Base-by-base conservation (phyloP, 2,329 filamentous ascomycete genomes). In the Xylariales sp. region DNA sequence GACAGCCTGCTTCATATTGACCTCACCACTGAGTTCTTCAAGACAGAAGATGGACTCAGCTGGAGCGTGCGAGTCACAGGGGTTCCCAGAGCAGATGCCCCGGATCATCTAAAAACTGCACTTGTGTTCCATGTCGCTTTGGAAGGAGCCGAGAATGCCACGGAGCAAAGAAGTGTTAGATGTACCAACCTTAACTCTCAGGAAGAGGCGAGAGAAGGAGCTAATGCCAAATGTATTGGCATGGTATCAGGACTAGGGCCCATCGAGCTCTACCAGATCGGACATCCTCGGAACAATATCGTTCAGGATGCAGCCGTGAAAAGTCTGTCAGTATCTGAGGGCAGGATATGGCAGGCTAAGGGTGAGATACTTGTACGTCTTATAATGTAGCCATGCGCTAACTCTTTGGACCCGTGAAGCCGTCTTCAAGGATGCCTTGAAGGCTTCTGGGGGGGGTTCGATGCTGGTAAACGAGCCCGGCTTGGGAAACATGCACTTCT, bases 21-120 rank as follows among this genome's bases (percentile, higher is more conserved):
- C 58, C 65, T 86, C 43, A 81, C 78, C n/a, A 84, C 82, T 44
- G 78, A 83, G 47, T 84, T 85, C 57, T 71, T 84, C 52, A 86
- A 86, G 58, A 71, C 83, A 29, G 75, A 80, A 9, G 79, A 80
- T n/a, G 78, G 78, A 38, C 58, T 70, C 42, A 82, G 73, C 54
- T 86, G 82, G 82, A 80, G 73, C 29, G 79, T 78, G 39, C 70
- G 80, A 40, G 74, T 86, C 44, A 80, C 76, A 53, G 82, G 82
- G 10, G 71, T 66, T 9, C 76, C 76, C 29, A 70, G 78, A 38
- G 70, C 75, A 18, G 78, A 79, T 56, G 79, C 67, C 2, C 62
- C 69, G 18, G 60, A 64, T 1, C 62, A 74, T 34, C 60, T 81
- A 38, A 72, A 74, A 48, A 80, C 74, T 1, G 74, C 78, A 0